These are phyloP conservation scores for Pholiota molesta DNA, from an alignment of 768 basidiomycete genomes.

Conservation along the genomic window DNA sequence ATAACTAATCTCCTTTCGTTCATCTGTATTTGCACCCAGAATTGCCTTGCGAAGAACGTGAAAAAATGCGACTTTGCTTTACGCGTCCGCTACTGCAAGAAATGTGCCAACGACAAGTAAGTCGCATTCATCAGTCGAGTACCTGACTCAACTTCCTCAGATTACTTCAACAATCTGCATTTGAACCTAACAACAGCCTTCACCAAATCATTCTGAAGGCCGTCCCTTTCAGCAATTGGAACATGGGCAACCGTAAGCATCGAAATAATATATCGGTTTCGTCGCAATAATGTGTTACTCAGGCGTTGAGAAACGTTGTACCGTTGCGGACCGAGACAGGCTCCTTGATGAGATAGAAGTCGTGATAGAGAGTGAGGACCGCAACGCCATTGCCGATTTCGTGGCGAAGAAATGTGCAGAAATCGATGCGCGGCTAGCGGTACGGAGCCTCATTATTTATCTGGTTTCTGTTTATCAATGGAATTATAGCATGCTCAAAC, in stretches of 20 bases:
- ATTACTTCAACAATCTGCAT: conserved; percentile 4
- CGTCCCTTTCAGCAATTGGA: conserved; percentile 15
- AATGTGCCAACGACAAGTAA: conserved; percentile 27
- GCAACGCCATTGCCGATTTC: conserved; percentile 11
- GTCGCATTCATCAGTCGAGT: background rate
- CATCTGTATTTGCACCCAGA: conserved; percentile 15
- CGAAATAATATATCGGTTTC: background rate
- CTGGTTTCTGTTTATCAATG: background rate
- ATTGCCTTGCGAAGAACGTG: conserved; percentile 22
- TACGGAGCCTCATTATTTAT: background rate
- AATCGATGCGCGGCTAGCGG: background rate
- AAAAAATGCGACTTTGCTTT: conserved; percentile 29
- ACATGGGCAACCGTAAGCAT: conserved; percentile 9
- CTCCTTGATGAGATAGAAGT: conserved; percentile 22
- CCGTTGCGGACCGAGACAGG: conserved; percentile 16
- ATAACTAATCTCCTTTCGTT: background rate
- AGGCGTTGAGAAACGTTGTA: conserved; percentile 12
- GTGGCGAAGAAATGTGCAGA: conserved; percentile 15
- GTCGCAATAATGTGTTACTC: too few relatives aligned
- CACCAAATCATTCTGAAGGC: conserved; percentile 8
- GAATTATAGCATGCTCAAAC: conserved; percentile 3
- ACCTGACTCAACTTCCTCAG: background rate
- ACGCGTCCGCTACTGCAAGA: conserved; percentile 27
- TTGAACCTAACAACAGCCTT: conserved; percentile 9
- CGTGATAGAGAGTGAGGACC: background rate